Evolutionary conservation across 1,139 yeast species (phyloP).

Genomic region (Blastobotrys raffinosifermentans): DNA sequence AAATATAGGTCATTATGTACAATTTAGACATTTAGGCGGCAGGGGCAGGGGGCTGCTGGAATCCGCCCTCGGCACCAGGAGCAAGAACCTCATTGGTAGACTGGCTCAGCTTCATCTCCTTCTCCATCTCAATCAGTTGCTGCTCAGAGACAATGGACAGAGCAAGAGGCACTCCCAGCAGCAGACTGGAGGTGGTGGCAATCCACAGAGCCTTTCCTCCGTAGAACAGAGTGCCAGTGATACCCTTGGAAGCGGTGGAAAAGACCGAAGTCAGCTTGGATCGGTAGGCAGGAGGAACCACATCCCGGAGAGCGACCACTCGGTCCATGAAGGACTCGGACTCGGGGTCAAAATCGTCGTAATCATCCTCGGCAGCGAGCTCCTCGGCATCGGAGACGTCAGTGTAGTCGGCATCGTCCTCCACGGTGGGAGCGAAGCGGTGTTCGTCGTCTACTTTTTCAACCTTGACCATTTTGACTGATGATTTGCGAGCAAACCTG

Average conservation of each 20-base stretch:
- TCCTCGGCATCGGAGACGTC: constrained; percentile 37
- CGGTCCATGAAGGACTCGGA: constrained; percentile 84
- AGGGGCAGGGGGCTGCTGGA: constrained; percentile 33
- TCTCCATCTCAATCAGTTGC: constrained; percentile 90
- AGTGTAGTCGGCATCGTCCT: constrained; percentile 30
- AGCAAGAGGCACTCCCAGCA: constrained; percentile 89
- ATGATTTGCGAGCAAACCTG: constrained; percentile 8
- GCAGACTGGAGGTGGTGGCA: constrained; percentile 72
- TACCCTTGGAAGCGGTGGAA: constrained; percentile 29
- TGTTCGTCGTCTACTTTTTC: constrained; percentile 40
- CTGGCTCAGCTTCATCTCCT: constrained; percentile 81
- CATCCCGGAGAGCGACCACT: constrained; percentile 84
- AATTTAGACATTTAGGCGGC: too few species aligned
- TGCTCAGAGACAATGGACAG: constrained; percentile 87
- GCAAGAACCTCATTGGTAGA: constrained; percentile 80
- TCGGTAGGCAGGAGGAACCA: constrained; percentile 85
- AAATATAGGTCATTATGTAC: too few species aligned
- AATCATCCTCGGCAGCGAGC: constrained; percentile 43
- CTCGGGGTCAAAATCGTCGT: constrained; percentile 69
- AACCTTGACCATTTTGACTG: constrained; percentile 63
- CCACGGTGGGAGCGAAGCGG: constrained; percentile 18
- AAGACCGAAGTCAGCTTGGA: constrained; percentile 35
- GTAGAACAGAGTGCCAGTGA: constrained; percentile 42
- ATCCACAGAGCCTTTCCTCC: constrained; percentile 82
- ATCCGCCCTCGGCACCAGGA: constrained; percentile 61